Evolutionary conservation across 192 early-diverging fungal species (phyloP).

Genomic region (Allomyces javanicus): DNA sequence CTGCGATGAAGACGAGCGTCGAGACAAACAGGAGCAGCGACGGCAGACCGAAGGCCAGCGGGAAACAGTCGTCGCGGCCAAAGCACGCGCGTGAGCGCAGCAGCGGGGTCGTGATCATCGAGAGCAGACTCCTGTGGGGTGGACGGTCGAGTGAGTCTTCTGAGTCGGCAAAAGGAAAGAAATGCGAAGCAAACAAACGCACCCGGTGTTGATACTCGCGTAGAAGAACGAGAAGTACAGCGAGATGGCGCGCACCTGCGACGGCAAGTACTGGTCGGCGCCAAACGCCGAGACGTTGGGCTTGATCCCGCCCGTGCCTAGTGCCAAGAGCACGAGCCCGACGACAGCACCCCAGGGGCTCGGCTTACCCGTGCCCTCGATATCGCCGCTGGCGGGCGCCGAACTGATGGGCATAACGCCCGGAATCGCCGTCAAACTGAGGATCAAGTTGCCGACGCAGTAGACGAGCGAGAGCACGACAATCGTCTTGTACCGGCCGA

Average conservation of each 20-base stretch:
- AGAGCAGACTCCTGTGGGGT: conserved; percentile 3
- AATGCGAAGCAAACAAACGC: conserved; percentile 13
- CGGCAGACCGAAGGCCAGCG: conserved; percentile 35
- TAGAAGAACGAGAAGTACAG: conserved; percentile 68
- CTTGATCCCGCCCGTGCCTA: conserved; percentile 65
- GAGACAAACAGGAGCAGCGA: conserved; percentile 30
- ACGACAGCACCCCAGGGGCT: conserved; percentile 28
- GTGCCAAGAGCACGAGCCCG: conserved; percentile 48
- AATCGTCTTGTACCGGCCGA: conserved; percentile 58
- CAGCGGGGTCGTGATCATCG: conserved; percentile 27
- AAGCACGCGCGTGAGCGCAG: conserved; percentile 2
- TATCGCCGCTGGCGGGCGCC: conserved; percentile 13
- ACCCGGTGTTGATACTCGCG: conserved; percentile 49
- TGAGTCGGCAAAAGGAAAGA: too few species aligned
- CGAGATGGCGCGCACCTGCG: conserved; percentile 35
- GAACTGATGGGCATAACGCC: conserved; percentile 12
- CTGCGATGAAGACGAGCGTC: conserved; percentile 23
- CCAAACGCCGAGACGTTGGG: conserved; percentile 55
- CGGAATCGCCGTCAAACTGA: conserved; percentile 40
- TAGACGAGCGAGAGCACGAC: conserved; percentile 42
- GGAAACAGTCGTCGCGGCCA: conserved; percentile 36
- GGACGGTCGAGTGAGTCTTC: too few species aligned
- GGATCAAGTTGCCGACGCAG: conserved; percentile 35
- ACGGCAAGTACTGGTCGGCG: conserved; percentile 43
- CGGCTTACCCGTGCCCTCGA: conserved; percentile 29